phyloP scores from a whole-genome alignment of 768 basidiomycete species.

The Calvatia gigantea region DNA sequence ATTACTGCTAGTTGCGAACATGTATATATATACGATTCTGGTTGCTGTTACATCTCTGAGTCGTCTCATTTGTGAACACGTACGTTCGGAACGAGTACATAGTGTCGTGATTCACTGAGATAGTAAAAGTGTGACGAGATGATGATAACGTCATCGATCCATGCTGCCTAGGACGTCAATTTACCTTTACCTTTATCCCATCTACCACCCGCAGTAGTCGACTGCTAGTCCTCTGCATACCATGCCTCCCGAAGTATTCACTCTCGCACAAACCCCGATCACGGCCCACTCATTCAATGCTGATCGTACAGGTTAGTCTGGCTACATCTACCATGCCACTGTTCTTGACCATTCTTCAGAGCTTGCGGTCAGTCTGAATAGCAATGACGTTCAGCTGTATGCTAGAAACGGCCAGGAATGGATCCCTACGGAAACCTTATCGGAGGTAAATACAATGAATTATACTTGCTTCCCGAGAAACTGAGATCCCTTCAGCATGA shows the following conservation, averaged over 20 bases:
- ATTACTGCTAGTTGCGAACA: background rate
- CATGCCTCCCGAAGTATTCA: conserved; percentile 72
- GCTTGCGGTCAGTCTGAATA: conserved; percentile 88
- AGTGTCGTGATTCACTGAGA: too few relatives aligned
- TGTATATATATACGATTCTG: too few relatives aligned
- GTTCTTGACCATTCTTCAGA: conserved; percentile 46
- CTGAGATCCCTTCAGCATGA: conserved; percentile 66
- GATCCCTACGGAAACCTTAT: conserved; percentile 69
- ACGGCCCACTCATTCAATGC: conserved; percentile 90
- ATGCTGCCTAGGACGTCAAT: too few relatives aligned
- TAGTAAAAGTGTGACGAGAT: background rate
- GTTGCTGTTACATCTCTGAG: too few relatives aligned
- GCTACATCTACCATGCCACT: background rate
- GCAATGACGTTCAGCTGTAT: conserved; percentile 84
- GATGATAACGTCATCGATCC: background rate
- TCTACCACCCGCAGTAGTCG: conserved; percentile 57
- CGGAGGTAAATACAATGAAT: conserved; percentile 63
- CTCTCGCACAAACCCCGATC: conserved; percentile 78
- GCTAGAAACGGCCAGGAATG: conserved; percentile 63
- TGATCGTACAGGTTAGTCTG: conserved; percentile 74
- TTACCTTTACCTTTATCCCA: background rate
- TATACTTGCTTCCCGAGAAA: background rate
- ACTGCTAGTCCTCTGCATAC: conserved; percentile 80
- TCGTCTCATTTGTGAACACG: too few relatives aligned
- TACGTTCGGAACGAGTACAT: too few relatives aligned